Evolutionary conservation across 441 rosid species (phyloP).

Genomic region (Pelargonium cotyledonis): DNA sequence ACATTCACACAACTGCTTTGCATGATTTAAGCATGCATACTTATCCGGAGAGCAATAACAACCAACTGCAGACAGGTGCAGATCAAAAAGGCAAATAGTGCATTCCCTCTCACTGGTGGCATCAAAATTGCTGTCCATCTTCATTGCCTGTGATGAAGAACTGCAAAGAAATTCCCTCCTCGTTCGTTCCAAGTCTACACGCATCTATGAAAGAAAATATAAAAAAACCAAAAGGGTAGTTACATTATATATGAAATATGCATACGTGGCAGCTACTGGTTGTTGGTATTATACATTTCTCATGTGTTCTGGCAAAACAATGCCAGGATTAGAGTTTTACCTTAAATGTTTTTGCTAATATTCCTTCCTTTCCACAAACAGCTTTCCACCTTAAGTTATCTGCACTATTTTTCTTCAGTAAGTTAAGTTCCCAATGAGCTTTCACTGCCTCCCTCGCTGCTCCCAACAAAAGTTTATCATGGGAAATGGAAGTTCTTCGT

Average conservation of each 20-base stretch:
- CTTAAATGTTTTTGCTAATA: slow-evolving; percentile 80
- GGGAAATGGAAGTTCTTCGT: slow-evolving; percentile 94
- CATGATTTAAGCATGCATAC: slow-evolving; percentile 88
- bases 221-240: slow-evolving; percentile 13
- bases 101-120: slow-evolving; percentile 92
- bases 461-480: slow-evolving; percentile 94
- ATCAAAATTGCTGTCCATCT: slow-evolving; percentile 91
- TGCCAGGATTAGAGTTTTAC: slow-evolving; percentile 28
- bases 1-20: slow-evolving; percentile 81
- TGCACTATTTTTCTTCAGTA: slow-evolving; percentile 62
- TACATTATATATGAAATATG: not conserved
- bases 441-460: slow-evolving; percentile 98
- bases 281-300: not conserved
- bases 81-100: slow-evolving; percentile 74
- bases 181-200: slow-evolving; percentile 72
- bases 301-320: not conserved
- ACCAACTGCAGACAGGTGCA: slow-evolving; percentile 98
- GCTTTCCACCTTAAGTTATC: slow-evolving; percentile 88
- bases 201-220: slow-evolving; percentile 41
- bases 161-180: slow-evolving; percentile 63
- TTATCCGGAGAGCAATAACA: slow-evolving; percentile 89
- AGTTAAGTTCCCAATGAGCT: slow-evolving; percentile 94
- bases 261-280: not conserved
- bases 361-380: slow-evolving; percentile 79
- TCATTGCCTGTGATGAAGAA: slow-evolving; percentile 47